A percentile compares a stretch with the other conserved stretches of the same genome.
phyloP scores from a whole-genome alignment of 73 alveolate genomes.

The Paramecium caudatum region DNA sequence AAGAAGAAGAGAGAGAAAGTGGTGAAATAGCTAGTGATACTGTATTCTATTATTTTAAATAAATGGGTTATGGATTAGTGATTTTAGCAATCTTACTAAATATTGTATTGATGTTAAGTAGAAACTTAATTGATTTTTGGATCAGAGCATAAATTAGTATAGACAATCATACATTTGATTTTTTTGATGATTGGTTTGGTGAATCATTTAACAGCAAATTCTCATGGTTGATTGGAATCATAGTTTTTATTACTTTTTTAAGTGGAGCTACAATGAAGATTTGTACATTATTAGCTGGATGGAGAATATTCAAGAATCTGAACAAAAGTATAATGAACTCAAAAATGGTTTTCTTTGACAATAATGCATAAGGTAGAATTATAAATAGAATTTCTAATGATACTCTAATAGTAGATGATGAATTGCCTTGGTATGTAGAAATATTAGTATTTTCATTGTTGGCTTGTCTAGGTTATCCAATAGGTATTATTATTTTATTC shows the following conservation, averaged over 20 bases:
- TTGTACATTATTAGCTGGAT: conserved; percentile 62
- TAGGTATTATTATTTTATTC: conserved; percentile 61
- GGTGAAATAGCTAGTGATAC: conserved; percentile 77
- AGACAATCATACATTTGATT: conserved; percentile 61
- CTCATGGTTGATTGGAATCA: background rate
- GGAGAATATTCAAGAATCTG: conserved; percentile 47
- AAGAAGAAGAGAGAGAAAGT: conserved; percentile 79
- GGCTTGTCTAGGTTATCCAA: conserved; percentile 64
- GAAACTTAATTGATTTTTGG: conserved; percentile 73
- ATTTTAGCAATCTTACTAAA: background rate
- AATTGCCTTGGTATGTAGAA: conserved; percentile 66
- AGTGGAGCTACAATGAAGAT: background rate
- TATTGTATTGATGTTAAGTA: conserved; percentile 4
- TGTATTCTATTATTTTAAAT: conserved; percentile 31
- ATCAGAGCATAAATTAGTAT: conserved; percentile 67
- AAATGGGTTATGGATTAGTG: conserved; percentile 44
- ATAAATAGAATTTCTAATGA: conserved; percentile 75
- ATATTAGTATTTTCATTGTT: conserved; percentile 17
- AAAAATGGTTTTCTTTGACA: conserved; percentile 74
- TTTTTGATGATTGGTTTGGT: conserved; percentile 60
- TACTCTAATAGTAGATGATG: conserved; percentile 66
- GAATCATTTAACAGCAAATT: background rate
- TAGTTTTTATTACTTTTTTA: conserved; percentile 36
- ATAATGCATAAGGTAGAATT: conserved; percentile 73
- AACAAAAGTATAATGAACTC: conserved; percentile 66